These are phyloP conservation scores for Penicillium hesseltinei DNA, from an alignment of 2,329 filamentous ascomycete species.

Conservation along the genomic window DNA sequence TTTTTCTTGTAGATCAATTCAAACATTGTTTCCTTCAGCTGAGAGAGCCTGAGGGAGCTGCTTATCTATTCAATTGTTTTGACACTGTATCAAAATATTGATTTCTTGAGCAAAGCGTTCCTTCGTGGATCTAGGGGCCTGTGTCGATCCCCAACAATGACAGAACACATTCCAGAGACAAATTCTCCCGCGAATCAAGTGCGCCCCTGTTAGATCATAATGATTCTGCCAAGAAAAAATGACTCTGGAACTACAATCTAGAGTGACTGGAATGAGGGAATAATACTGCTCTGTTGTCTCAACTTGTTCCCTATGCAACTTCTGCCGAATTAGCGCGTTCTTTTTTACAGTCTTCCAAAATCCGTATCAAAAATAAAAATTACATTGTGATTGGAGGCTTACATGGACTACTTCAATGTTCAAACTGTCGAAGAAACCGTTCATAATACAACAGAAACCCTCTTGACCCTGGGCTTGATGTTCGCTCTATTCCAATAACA, in stretches of 20 bases:
- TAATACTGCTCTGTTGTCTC: not conserved
- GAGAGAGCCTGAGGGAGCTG: not conserved
- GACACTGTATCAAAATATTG: not conserved
- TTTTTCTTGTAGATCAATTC: not conserved
- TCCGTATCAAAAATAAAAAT: not conserved
- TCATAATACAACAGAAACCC: too few relatives aligned
- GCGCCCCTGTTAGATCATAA: constrained; percentile 11
- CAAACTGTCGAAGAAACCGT: not conserved
- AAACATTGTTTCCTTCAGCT: not conserved
- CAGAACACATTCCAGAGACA: constrained; percentile 17
- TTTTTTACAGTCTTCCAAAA: not conserved
- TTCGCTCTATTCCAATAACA: not conserved
- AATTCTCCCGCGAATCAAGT: not conserved
- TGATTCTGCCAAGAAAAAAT: constrained; percentile 4
- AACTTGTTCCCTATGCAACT: not conserved
- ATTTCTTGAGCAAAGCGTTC: not conserved
- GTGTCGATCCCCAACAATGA: constrained; percentile 10
- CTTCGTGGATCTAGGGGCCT: constrained; percentile 16
- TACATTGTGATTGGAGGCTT: not conserved
- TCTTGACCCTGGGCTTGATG: not conserved
- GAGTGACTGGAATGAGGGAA: constrained; percentile 13
- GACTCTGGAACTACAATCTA: too few relatives aligned
- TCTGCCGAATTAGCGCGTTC: too few relatives aligned
- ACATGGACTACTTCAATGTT: not conserved
- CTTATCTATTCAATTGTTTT: not conserved